phyloP scores from a whole-genome alignment of 2,329 filamentous ascomycete genomes.

The Claviceps maximensis region DNA sequence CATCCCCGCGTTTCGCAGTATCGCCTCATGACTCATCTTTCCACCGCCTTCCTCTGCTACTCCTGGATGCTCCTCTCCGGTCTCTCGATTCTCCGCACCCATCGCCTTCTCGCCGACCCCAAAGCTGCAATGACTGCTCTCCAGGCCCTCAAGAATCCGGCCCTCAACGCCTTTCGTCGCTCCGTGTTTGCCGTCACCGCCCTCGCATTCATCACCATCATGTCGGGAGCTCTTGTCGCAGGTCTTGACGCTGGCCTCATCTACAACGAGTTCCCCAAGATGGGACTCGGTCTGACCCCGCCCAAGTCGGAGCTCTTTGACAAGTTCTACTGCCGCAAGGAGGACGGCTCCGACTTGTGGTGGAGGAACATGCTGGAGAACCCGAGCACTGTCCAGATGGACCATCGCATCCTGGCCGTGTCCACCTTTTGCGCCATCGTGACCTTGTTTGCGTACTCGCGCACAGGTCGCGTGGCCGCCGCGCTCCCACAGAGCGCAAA shows the following conservation, averaged over 20 bases:
- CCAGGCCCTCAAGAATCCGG: conserved; percentile 48
- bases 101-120: conserved; percentile 56
- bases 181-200: conserved; percentile 56
- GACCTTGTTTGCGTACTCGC: conserved; percentile 67
- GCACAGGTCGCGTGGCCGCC: conserved; percentile 44
- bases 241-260: conserved; percentile 93
- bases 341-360: conserved; percentile 72
- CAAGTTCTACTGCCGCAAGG: conserved; percentile 66
- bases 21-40: conserved; percentile 76
- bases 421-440: conserved; percentile 77
- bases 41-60: conserved; percentile 85
- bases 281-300: conserved; percentile 74
- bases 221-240: conserved; percentile 88
- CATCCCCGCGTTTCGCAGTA: conserved; percentile 94
- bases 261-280: conserved; percentile 96
- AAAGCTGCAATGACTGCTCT: conserved; percentile 47
- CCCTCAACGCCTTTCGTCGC: conserved; percentile 60
- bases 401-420: conserved; percentile 84
- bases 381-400: conserved; percentile 85
- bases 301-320: conserved; percentile 75
- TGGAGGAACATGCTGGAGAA: conserved; percentile 99
- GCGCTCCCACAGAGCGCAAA: conserved; percentile 49
- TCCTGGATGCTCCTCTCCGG: conserved; percentile 88
- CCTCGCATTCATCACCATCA: conserved; percentile 77
- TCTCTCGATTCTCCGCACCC: conserved; percentile 67